Conservation (phyloP, 805 yeast species). For the Torulaspora indica region DNA sequence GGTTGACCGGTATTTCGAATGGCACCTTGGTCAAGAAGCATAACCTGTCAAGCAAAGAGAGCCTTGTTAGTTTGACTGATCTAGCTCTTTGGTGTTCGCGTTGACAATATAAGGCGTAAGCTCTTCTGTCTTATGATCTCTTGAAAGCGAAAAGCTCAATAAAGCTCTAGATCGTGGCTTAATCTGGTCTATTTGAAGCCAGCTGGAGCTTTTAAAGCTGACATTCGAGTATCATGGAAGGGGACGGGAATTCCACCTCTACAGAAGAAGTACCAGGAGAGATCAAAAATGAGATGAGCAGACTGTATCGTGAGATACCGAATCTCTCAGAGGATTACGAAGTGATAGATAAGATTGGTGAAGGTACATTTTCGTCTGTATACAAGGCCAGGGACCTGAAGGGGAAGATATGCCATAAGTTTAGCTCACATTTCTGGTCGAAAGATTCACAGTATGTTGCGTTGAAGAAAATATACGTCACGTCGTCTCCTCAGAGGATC, state of each 20-base stretch:
- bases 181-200: too few species aligned
- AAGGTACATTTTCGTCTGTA: conserved; percentile 89
- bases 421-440: conserved; percentile 32
- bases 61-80: neutral
- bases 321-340: conserved; percentile 39
- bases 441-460: conserved; percentile 58
- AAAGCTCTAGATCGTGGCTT: neutral
- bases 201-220: neutral
- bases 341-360: conserved; percentile 50
- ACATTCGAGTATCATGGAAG: neutral
- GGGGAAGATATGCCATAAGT: conserved; percentile 31
- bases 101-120: neutral
- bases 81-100: neutral
- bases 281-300: conserved; percentile 53
- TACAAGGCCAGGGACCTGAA: conserved; percentile 42
- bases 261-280: conserved; percentile 47
- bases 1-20: too few species aligned
- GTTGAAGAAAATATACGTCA: conserved; percentile 86
- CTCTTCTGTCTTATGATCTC: neutral
- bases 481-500: conserved; percentile 90
- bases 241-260: neutral
- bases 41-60: too few species aligned
- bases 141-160: neutral
- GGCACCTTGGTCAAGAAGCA: too few species aligned
- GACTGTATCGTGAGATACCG: conserved; percentile 51